Conservation (phyloP, 208 protist species). For the Trypanosoma cruzi region DNA sequence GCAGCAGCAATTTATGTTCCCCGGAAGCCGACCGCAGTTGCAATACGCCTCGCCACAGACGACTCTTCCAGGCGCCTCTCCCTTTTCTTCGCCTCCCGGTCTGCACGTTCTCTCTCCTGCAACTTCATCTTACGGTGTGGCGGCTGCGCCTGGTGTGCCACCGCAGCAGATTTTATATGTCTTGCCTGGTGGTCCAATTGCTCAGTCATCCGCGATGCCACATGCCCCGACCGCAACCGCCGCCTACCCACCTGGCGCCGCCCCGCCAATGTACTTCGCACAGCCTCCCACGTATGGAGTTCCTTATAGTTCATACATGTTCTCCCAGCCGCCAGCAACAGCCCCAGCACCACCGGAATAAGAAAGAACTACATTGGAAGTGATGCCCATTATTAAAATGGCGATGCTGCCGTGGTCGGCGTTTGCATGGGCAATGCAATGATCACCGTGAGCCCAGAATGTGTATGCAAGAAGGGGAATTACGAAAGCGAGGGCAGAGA, state of each 20-base stretch:
- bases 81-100: slow-evolving; percentile 5
- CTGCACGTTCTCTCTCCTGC: slow-evolving; percentile 14
- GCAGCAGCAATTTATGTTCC: slow-evolving; percentile 13
- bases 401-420: too few species aligned
- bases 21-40: slow-evolving; percentile 9
- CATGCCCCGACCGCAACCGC: slow-evolving; percentile 8
- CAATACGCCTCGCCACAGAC: slow-evolving; percentile 19
- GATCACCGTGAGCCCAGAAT: too few species aligned
- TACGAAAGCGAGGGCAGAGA: too few species aligned
- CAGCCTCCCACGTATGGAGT: slow-evolving; percentile 15
- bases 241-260: background rate
- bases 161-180: slow-evolving; percentile 32
- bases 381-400: too few species aligned
- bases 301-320: slow-evolving; percentile 12
- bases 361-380: background rate
- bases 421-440: too few species aligned
- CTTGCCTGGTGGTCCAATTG: slow-evolving; percentile 13
- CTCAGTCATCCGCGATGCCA: background rate
- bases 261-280: slow-evolving; percentile 20
- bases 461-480: too few species aligned
- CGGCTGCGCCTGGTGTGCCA: slow-evolving; percentile 1
- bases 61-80: background rate
- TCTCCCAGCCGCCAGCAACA: slow-evolving; percentile 5
- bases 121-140: background rate
- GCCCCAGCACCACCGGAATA: background rate